Conservation (phyloP, 192 early-diverging fungal genomes). For the Entomortierella beljakovae region DNA sequence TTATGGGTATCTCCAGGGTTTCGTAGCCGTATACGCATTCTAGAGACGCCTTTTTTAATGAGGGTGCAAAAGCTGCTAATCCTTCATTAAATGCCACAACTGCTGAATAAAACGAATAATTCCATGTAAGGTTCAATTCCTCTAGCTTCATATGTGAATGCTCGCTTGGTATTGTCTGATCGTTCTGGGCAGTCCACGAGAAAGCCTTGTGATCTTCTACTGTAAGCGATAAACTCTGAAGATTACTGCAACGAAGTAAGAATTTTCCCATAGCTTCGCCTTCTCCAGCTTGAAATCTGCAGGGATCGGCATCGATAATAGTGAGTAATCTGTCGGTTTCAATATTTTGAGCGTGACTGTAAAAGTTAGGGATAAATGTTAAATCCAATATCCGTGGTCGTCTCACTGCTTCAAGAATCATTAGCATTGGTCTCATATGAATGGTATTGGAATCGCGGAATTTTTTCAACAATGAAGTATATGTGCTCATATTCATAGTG, state of each 20-base stretch:
- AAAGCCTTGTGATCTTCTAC: background rate
- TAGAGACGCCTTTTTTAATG: too few species aligned
- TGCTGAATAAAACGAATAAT: too few species aligned
- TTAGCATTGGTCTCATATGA: background rate
- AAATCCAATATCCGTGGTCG: background rate
- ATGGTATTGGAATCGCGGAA: background rate
- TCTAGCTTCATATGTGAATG: too few species aligned
- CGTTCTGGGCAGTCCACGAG: background rate
- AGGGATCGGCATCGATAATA: background rate
- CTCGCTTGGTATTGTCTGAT: background rate
- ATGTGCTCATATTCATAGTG: too few species aligned
- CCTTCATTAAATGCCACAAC: too few species aligned
- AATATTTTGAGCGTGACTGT: background rate
- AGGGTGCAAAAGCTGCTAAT: too few species aligned
- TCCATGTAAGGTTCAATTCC: too few species aligned
- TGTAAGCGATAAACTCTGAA: background rate
- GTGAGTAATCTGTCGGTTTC: background rate
- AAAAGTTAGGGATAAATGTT: background rate
- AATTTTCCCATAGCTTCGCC: conserved; percentile 9
- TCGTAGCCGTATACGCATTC: too few species aligned
- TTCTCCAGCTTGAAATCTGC: conserved; percentile 5
- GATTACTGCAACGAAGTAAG: conserved; percentile 1
- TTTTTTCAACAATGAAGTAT: too few species aligned
- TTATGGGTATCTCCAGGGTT: too few species aligned
- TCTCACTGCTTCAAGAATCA: background rate